Percentiles rank a stretch among this genome's conserved stretches.
Conservation (phyloP, 129 eudicot genomes). For the Mikania micrantha region DNA sequence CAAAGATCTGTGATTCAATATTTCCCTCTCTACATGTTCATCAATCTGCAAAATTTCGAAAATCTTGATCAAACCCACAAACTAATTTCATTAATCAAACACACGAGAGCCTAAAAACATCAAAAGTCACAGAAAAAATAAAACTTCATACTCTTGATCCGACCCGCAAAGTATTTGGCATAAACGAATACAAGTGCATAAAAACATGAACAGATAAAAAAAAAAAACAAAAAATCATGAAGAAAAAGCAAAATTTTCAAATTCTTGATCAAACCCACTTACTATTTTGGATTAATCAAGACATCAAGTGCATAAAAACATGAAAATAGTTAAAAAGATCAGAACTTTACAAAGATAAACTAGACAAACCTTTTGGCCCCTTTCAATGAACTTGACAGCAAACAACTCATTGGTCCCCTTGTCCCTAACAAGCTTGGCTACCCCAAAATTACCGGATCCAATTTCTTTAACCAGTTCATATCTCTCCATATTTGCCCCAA, state of each 20-base stretch:
- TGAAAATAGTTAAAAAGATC: background rate
- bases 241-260: background rate
- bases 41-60: conserved; percentile 51
- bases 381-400: conserved; percentile 69
- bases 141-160: background rate
- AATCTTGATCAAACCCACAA: conserved; percentile 2
- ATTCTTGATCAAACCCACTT: conserved; percentile 6
- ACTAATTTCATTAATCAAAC: background rate
- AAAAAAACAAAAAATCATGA: background rate
- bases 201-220: background rate
- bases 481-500: conserved; percentile 41
- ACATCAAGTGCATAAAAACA: conserved; percentile 1
- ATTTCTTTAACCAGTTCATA: conserved; percentile 57
- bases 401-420: conserved; percentile 39
- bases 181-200: background rate
- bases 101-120: background rate
- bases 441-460: conserved; percentile 74
- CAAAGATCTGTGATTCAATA: conserved; percentile 74
- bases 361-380: conserved; percentile 50
- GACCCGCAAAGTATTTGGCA: background rate
- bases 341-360: background rate
- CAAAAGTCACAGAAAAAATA: background rate
- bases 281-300: background rate
- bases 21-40: conserved; percentile 82
- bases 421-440: conserved; percentile 71